A percentile compares a stretch with the other conserved stretches of the same genome.
Conservation (phyloP, 495 filamentous ascomycete genomes). For the Talaromyces thailandensis region DNA sequence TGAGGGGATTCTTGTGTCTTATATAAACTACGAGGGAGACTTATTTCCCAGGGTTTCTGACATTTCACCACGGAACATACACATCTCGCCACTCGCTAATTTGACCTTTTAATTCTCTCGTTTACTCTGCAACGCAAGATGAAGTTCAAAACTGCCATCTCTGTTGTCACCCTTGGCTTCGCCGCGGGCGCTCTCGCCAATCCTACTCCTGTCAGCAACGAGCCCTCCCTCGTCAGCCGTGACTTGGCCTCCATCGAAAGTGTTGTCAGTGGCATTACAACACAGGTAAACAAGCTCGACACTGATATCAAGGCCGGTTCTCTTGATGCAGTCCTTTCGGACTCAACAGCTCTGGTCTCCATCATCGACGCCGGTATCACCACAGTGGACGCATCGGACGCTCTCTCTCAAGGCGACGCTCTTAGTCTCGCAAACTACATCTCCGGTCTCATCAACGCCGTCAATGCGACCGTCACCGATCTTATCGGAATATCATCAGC, state of each 20-base stretch:
- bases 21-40: neutral
- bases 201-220: neutral
- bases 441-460: neutral
- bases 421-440: neutral
- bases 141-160: neutral
- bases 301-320: neutral
- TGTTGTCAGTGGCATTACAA: neutral
- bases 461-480: constrained; percentile 1
- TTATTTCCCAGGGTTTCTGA: neutral
- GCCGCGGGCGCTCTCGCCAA: neutral
- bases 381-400: neutral
- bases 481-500: neutral
- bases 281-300: neutral
- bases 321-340: neutral
- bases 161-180: neutral
- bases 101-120: neutral
- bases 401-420: neutral
- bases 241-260: constrained; percentile 3
- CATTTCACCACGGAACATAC: too few relatives aligned
- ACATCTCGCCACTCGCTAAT: neutral
- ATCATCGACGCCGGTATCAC: constrained; percentile 1
- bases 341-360: neutral
- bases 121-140: neutral
- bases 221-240: neutral
- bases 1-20: neutral